Evolutionary conservation across 176 grass and related monocot genomes (phyloP).

Genomic region (Bothriochloa decipiens): DNA sequence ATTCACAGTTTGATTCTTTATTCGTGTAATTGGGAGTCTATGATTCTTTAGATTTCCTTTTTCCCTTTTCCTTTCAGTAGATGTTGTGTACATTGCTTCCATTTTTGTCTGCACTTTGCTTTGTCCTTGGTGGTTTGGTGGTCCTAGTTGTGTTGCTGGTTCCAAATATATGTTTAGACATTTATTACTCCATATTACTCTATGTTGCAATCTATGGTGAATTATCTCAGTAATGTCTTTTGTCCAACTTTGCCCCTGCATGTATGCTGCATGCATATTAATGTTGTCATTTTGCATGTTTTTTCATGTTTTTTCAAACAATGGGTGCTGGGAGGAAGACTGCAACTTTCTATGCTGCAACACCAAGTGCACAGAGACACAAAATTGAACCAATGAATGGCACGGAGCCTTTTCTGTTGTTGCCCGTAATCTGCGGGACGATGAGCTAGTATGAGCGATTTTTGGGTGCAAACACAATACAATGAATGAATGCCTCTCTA

Average conservation of each 20-base stretch:
- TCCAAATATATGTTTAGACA: background rate
- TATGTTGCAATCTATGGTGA: slow-evolving; percentile 28
- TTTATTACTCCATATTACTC: slow-evolving; percentile 10
- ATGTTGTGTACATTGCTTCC: background rate
- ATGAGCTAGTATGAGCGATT: slow-evolving; percentile 67
- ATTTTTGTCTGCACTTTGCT: background rate
- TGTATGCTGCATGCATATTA: slow-evolving; percentile 1
- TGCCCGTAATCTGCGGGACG: slow-evolving; percentile 52
- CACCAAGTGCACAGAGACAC: background rate
- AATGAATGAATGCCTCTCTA: slow-evolving; percentile 78
- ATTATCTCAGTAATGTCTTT: background rate
- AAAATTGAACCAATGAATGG: slow-evolving; percentile 4
- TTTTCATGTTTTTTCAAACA: slow-evolving; percentile 38
- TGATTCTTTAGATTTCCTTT: background rate
- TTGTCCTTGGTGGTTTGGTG: background rate
- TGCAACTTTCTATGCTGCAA: background rate
- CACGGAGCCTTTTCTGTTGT: background rate
- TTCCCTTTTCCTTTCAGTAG: background rate
- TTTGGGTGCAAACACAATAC: slow-evolving; percentile 78
- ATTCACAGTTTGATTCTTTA: too few relatives aligned
- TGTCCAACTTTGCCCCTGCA: background rate
- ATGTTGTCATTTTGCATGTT: slow-evolving; percentile 27
- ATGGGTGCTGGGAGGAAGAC: slow-evolving; percentile 66
- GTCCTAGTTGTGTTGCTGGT: background rate
- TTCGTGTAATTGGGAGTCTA: background rate